Evolutionary conservation across 2,329 filamentous ascomycete genomes (phyloP), one percentile per base, ranked within the genome.

Genomic region (Celoporthe dispersa): DNA sequence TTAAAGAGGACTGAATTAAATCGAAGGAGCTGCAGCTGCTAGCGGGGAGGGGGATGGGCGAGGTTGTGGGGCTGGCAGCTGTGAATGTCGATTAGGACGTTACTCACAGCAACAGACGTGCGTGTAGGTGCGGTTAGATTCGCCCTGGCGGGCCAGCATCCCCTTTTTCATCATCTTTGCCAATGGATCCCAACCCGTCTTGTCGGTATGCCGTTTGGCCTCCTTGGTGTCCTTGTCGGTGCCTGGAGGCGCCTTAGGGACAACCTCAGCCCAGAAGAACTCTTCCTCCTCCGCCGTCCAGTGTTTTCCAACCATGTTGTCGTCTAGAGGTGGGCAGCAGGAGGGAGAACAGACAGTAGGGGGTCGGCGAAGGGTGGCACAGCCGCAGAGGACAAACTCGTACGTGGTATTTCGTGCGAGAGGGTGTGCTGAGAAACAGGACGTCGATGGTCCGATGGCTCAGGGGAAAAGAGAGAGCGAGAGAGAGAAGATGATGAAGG

Each of bases 271-370:
- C 86, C 86, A 88, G 74, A 87, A 87, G 72, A 82, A 76, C 1
- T 74, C 68, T 75, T 88, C 86, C 71, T 88, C 86, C 0, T 80
- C 76, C 0, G 69, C 69, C 0, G 83, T 81, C 86, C 86, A 88
- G 6, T 82, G 77, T 71, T 82, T 86, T 33, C 85, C 85, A 6
- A 82, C 84, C 85, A 88, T 86, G 33, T 35, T 80, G 62, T 16
- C 25, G 22, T n/a, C 44, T 11, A n/a, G 44, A 48, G 9, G 7
- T 11, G 8, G 51, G 51, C 7, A 25, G 14, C 11, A 25, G 48
- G 12, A 28, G n/a, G 25, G 51, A 55, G 7, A n/a, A 48, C 1
- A 48, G 51, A 55, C n/a, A 55, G 51, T 5, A 14, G 51, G 11
- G 6, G 3, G 11, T 28, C 11, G 53, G 33, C 19, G 28, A 31